Percentiles rank a stretch among this genome's conserved stretches.
phyloP scores from a whole-genome alignment of 352 stramenopile species.

The Globisporangium viniferum region DNA sequence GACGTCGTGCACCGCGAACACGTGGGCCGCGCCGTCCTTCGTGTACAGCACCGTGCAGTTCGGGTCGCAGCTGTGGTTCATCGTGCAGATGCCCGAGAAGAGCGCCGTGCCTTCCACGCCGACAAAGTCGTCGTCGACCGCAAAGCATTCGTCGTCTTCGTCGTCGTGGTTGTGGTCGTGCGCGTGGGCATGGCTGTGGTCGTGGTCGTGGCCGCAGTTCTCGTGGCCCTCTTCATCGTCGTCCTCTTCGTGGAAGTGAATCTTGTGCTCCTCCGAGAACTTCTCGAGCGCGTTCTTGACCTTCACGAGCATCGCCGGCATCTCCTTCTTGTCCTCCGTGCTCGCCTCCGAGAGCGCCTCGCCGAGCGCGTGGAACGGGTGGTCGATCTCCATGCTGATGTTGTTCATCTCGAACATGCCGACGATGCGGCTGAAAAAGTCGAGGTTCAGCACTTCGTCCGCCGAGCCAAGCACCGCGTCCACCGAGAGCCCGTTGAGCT shows the following conservation, averaged over 20 bases:
- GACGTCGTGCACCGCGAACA: conserved; percentile 74
- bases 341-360: conserved; percentile 55
- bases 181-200: conserved; percentile 25
- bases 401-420: conserved; percentile 98
- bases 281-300: conserved; percentile 67
- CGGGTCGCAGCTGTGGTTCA: conserved; percentile 95
- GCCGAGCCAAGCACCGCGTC: conserved; percentile 49
- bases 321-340: conserved; percentile 58
- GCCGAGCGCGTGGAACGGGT: conserved; percentile 75
- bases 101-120: conserved; percentile 94
- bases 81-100: conserved; percentile 92
- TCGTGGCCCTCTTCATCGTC: conserved; percentile 20
- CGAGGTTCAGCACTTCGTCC: conserved; percentile 54
- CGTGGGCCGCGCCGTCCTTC: conserved; percentile 63
- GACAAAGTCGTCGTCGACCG: conserved; percentile 84
- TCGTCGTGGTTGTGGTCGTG: conserved; percentile 40
- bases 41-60: conserved; percentile 92
- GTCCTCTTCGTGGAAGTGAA: conserved; percentile 34
- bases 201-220: conserved; percentile 29
- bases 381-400: conserved; percentile 90
- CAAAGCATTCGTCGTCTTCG: conserved; percentile 35
- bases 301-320: conserved; percentile 51
- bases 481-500: conserved; percentile 54
- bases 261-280: conserved; percentile 58
- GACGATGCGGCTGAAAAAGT: conserved; percentile 88